These are phyloP conservation scores for Rhizopogon vulgaris DNA, from an alignment of 768 basidiomycete species.

Conservation along the genomic window DNA sequence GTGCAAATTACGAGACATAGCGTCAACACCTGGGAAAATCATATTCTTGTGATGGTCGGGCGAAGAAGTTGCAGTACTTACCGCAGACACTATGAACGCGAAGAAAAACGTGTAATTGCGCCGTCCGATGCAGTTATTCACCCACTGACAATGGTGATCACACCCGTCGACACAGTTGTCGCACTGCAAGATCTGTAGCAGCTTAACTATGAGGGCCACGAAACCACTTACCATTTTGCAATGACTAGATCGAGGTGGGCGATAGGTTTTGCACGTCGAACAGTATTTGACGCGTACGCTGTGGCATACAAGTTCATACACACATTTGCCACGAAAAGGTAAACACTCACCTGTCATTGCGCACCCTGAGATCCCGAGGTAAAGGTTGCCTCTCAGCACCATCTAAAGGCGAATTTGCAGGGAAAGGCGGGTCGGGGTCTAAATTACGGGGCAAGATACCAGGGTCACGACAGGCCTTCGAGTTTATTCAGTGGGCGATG, in stretches of 20 bases:
- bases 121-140: constrained; percentile 94
- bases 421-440: constrained; percentile 80
- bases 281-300: constrained; percentile 94
- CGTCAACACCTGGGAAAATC: constrained; percentile 51
- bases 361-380: constrained; percentile 77
- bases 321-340: background rate
- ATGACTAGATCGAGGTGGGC: constrained; percentile 91
- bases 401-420: constrained; percentile 56
- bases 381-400: constrained; percentile 57
- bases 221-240: constrained; percentile 76
- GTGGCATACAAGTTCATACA: constrained; percentile 5
- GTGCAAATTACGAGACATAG: constrained; percentile 75
- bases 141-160: constrained; percentile 87
- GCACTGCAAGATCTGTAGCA: constrained; percentile 46
- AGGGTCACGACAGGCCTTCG: constrained; percentile 71
- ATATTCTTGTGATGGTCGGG: constrained; percentile 1
- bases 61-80: constrained; percentile 33
- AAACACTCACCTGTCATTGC: constrained; percentile 61
- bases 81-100: constrained; percentile 68
- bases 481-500: constrained; percentile 1
- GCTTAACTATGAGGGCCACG: background rate
- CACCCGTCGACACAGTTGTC: constrained; percentile 97
- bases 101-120: constrained; percentile 96
- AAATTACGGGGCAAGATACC: constrained; percentile 87
- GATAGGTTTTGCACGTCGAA: constrained; percentile 86